A percentile compares a stretch with the other conserved stretches of the same genome.
Conservation (phyloP, 2,329 filamentous ascomycete species). For the Calonectria montana region DNA sequence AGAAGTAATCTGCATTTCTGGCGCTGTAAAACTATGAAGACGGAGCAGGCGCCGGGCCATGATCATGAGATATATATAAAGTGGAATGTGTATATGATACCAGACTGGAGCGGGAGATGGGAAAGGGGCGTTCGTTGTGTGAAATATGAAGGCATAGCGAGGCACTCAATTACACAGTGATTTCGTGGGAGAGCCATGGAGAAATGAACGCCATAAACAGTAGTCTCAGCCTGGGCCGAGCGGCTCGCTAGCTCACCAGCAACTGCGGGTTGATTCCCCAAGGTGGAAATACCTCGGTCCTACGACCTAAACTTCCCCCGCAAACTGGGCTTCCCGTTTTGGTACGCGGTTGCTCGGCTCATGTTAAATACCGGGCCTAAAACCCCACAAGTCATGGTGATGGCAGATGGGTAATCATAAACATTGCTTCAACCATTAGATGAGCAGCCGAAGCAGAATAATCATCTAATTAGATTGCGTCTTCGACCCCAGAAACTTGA, state of each 20-base stretch:
- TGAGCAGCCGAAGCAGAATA: not conserved
- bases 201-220: not conserved
- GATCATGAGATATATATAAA: constrained; percentile 29
- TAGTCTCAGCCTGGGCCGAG: not conserved
- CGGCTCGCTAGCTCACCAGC: constrained; percentile 7
- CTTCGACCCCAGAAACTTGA: not conserved
- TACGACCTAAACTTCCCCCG: constrained; percentile 38
- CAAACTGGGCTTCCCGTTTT: constrained; percentile 32
- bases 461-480: not conserved
- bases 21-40: constrained; percentile 33
- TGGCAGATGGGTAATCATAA: not conserved
- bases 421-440: not conserved
- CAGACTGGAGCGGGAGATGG: constrained; percentile 31
- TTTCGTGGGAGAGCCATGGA: not conserved
- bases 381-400: not conserved
- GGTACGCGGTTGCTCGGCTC: constrained; percentile 24
- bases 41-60: constrained; percentile 16
- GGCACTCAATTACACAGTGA: not conserved
- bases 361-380: constrained; percentile 10
- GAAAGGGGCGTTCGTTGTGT: constrained; percentile 12
- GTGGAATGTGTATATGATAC: constrained; percentile 41
- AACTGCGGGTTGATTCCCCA: constrained; percentile 43
- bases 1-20: constrained; percentile 18
- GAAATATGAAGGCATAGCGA: not conserved
- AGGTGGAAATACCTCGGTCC: constrained; percentile 49